Percentiles rank a stretch among this genome's conserved stretches.
Evolutionary conservation across 345 rosid genomes (phyloP).

Genomic region (Iberis pinnata): DNA sequence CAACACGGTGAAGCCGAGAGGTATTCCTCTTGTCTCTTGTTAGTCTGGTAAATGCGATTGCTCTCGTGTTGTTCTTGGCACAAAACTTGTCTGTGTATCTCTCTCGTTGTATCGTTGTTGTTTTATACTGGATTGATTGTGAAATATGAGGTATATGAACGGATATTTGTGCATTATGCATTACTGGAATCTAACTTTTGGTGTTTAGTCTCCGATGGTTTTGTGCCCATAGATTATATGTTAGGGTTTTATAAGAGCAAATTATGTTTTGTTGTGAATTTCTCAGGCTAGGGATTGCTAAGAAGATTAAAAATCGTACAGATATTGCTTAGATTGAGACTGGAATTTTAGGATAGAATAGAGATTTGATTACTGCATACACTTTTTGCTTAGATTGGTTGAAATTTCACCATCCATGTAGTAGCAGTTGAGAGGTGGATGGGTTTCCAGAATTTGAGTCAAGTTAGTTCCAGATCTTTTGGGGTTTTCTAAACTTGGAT

Average conservation of each 20-base stretch:
- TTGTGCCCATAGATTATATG: constrained; percentile 16
- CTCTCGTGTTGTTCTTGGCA: constrained; percentile 9
- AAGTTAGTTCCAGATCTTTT: constrained; percentile 17
- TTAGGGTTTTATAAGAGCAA: constrained; percentile 24
- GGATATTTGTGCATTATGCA: constrained; percentile 8
- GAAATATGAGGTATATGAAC: constrained; percentile 1
- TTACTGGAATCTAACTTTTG: constrained; percentile 17
- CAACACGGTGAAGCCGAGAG: constrained; percentile 16
- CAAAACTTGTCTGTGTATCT: constrained; percentile 11
- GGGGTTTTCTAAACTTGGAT: too few relatives aligned
- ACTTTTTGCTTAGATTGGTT: constrained; percentile 10
- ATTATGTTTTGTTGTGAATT: constrained; percentile 5
- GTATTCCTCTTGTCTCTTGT: neutral
- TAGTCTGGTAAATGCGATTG: constrained; percentile 26
- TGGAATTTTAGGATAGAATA: neutral
- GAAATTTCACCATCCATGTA: neutral
- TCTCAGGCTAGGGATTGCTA: constrained; percentile 4
- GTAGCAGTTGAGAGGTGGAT: constrained; percentile 2
- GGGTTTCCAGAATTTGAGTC: constrained; percentile 27
- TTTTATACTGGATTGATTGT: constrained; percentile 3
- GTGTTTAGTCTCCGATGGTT: constrained; percentile 22
- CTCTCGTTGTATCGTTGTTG: constrained; percentile 13
- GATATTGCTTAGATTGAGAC: neutral
- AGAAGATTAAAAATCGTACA: too few relatives aligned
- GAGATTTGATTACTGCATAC: constrained; percentile 4